Percentiles rank a stretch among this genome's conserved stretches.
Evolutionary conservation across 148 eudicot genomes (phyloP).

Genomic region (Fagopyrum tataricum): DNA sequence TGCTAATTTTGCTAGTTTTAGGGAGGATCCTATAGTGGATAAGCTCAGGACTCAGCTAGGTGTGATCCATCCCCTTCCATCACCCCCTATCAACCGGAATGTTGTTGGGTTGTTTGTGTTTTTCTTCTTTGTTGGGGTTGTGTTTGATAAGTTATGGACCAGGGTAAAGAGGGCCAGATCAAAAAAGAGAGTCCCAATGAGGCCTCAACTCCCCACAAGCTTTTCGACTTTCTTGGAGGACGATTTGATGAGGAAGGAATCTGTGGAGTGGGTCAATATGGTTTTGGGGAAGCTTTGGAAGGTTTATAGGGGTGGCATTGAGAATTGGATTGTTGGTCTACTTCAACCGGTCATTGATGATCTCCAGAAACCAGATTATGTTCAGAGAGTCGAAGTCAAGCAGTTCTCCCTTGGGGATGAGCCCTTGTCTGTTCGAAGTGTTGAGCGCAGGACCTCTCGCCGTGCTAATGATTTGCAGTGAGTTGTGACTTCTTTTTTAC

Average conservation of each 20-base stretch:
- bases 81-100: slow-evolving; percentile 66
- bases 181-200: slow-evolving; percentile 27
- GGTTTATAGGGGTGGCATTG: slow-evolving; percentile 79
- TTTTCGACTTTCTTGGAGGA: slow-evolving; percentile 69
- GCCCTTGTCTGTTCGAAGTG: slow-evolving; percentile 89
- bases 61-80: slow-evolving; percentile 80
- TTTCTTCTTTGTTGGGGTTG: slow-evolving; percentile 89
- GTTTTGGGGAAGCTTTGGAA: slow-evolving; percentile 94
- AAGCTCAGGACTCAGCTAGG: slow-evolving; percentile 89
- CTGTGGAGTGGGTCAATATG: slow-evolving; percentile 99
- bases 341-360: slow-evolving; percentile 93
- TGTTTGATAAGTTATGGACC: slow-evolving; percentile 79
- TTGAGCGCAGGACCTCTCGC: slow-evolving; percentile 91
- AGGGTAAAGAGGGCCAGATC: slow-evolving; percentile 47
- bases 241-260: slow-evolving; percentile 94
- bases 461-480: slow-evolving; percentile 90
- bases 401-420: slow-evolving; percentile 95
- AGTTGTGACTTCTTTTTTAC: slow-evolving; percentile 21
- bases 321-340: slow-evolving; percentile 87
- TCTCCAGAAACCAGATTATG: slow-evolving; percentile 85
- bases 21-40: slow-evolving; percentile 87
- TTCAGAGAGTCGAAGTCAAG: slow-evolving; percentile 85
- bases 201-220: slow-evolving; percentile 70
- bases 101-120: slow-evolving; percentile 68
- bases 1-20: slow-evolving; percentile 35